A percentile compares a stretch with the other conserved stretches of the same genome.
phyloP scores from a whole-genome alignment of 192 early-diverging fungal genomes.

The Cetraspora pellucida region DNA sequence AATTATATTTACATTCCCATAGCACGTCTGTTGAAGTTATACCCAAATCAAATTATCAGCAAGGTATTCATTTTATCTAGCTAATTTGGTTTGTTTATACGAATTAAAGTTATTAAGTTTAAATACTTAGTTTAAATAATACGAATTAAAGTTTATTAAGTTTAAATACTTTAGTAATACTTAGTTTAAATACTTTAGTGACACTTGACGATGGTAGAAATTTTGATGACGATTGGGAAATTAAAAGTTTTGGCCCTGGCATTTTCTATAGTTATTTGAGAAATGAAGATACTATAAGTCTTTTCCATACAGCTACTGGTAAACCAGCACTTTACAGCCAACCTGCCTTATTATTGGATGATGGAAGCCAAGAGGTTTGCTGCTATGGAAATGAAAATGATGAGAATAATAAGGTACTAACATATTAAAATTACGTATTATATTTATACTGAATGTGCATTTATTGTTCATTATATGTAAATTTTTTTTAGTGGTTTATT shows the following conservation, averaged over 20 bases:
- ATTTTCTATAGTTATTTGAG: neutral
- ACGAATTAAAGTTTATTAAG: neutral
- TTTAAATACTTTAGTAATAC: no score
- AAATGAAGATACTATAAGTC: neutral
- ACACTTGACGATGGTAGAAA: neutral
- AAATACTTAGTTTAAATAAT: no score
- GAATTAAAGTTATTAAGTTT: neutral
- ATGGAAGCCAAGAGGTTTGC: neutral
- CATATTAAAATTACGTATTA: neutral
- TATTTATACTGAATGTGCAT: neutral
- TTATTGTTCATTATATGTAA: neutral
- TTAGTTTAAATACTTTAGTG: neutral
- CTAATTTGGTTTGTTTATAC: neutral
- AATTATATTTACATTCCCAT: neutral
- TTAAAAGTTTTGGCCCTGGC: neutral
- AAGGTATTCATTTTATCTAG: neutral
- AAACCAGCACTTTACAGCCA: neutral
- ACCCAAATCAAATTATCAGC: neutral
- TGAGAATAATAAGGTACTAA: neutral
- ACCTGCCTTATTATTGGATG: neutral
- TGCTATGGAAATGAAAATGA: neutral
- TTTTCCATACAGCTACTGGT: neutral
- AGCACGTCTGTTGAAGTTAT: no score
- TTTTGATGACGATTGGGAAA: neutral
- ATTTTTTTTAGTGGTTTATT: neutral